Base-by-base conservation (phyloP, 345 rosid species). In the Syzygium oleosum region DNA sequence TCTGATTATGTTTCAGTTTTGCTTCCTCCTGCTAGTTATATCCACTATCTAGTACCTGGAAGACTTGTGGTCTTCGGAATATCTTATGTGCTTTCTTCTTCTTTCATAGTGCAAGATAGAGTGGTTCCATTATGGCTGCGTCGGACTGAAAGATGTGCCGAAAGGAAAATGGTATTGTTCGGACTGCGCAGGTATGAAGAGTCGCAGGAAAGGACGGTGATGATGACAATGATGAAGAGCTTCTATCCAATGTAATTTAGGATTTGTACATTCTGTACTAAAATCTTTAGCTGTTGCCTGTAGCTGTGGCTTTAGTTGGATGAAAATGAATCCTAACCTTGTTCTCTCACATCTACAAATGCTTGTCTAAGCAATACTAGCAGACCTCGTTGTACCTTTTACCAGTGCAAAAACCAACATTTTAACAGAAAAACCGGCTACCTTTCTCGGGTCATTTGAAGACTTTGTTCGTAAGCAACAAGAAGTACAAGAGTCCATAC, bases 101-200 rank as follows among this genome's bases (percentile, higher is more conserved):
- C 86, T 87, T 86, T 86, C 63, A 29, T 96, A 98, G 99, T 96
- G 99, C 94, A 96, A 94, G 92, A 96, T 98, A 90, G 99, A 98
- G 90, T 98, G 99, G 99, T 96, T 98, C 91, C 99, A 96, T 90
- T 98, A 96, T 55, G 98, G 97, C 2, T 98, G 99, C 43, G 99
- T 98, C 46, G 98, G 98, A 63, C 88, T 96, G 89, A 98, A 94
- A 85, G 98, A 96, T 89, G 95, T 94, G 79, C 98, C 98, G 4
- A 98, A 90, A 89, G 99, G 99, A 61, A 98, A 98, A 91, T 98
- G 99, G 99, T 96, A 92, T 78, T 98, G 99, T 79, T 90, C 98
- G 13, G 96, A 93, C 56, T 96, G 99, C 89, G 95, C 94, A 86
- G 91, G 93, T 31, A 46, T 91, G 86, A 96, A 92, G 91, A 94